Evolutionary conservation across 176 grass and related monocot species (phyloP), one percentile per base, ranked within the genome.

Genomic region (Chrysopogon serrulatus): DNA sequence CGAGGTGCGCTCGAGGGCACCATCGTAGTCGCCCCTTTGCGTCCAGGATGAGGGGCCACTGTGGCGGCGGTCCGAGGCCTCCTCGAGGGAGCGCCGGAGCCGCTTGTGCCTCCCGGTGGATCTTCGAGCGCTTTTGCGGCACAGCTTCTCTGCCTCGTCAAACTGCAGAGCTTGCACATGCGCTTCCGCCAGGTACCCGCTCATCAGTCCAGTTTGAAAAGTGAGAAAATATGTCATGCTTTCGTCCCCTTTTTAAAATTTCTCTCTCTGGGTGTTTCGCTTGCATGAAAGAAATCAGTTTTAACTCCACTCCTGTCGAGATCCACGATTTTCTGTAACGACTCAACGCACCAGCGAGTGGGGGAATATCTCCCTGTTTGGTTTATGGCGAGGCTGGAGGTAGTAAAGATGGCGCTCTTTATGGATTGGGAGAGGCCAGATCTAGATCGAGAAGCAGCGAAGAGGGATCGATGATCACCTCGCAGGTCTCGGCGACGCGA

Each of bases 141-240:
- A 96, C 8, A 99, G 86, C 71, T 94, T 96, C 88, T 99, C 97
- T 28, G 97, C 97, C 76, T 95, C 91, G 21, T 94, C 93, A 15
- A 99, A 99, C 60, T 99, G 97, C 74, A 99, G 90, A 5, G 97
- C 91, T 39, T 99, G 97, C 5, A 99, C 93, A 31, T 99, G 93
- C 0, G 93, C 97, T 88, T 99, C 97, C 0, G 97, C 97, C 81
- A 99, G 68, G 37, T 99, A 99, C 84, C 97, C 96, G 82, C 9
- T 65, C 30, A 84, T 83, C 51, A 56, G 8, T 23, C 9, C n/a
- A 21, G 59, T 30, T n/a, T 3, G 35, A 86, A 56, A 74, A 24
- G 17, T 31, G 82, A 6, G 0, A 7, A 6, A n/a, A 19, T 47
- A n/a, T 12, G 15, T 65, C 57, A 76, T 26, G 9, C 11, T n/a